phyloP scores from a whole-genome alignment of 225 moss, liverwort and hornwort genomes.

The Pleurozium schreberi region DNA sequence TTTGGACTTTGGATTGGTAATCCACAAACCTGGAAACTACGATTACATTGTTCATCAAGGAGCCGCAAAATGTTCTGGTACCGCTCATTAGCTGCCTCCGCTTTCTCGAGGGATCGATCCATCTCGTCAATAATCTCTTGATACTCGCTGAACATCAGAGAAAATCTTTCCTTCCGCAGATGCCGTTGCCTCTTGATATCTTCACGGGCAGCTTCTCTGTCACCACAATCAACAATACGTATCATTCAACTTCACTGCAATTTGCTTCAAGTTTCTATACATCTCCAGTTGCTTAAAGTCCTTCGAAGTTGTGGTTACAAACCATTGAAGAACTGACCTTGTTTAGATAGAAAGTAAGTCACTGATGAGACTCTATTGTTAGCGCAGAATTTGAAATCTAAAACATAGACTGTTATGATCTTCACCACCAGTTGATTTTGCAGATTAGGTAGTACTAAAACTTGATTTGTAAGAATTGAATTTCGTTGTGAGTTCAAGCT shows the following conservation, averaged over 20 bases:
- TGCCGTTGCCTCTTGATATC: not conserved
- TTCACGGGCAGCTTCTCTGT: constrained; percentile 1
- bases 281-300: not conserved
- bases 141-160: not conserved
- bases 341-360: not conserved
- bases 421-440: not conserved
- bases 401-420: not conserved
- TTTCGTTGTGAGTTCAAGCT: not conserved
- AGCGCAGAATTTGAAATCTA: too few relatives aligned
- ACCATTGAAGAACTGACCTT: not conserved
- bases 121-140: constrained; percentile 14
- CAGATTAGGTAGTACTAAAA: too few relatives aligned
- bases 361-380: not conserved
- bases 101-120: constrained; percentile 2
- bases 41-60: not conserved
- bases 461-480: not conserved
- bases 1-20: not conserved
- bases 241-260: not conserved
- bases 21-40: not conserved
- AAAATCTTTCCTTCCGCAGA: not conserved
- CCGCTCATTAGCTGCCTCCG: not conserved
- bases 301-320: not conserved
- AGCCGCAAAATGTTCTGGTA: constrained; percentile 1
- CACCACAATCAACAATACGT: not conserved
- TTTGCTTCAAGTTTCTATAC: not conserved